Evolutionary conservation across 2,329 filamentous ascomycete genomes (phyloP).

Genomic region (Cryphonectria naterciae): DNA sequence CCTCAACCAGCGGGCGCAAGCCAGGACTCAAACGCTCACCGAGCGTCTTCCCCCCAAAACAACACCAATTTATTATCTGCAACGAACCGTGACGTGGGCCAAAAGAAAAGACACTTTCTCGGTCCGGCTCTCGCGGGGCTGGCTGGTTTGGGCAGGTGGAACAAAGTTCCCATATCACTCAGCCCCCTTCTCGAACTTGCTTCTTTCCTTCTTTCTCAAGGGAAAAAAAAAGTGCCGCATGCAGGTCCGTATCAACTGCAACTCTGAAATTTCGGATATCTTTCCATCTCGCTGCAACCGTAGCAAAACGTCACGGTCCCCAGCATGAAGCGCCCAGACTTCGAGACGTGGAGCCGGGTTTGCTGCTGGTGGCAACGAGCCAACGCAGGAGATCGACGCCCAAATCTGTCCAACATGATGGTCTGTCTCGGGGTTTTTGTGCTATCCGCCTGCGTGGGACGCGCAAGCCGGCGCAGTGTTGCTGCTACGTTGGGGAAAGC

Average conservation of each 20-base stretch:
- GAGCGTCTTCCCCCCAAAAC: neutral
- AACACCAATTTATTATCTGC: neutral
- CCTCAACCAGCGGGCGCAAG: neutral
- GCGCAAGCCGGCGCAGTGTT: constrained; percentile 11
- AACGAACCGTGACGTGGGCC: neutral
- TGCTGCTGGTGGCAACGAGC: neutral
- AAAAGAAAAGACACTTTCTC: neutral
- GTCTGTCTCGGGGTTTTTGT: constrained; percentile 1
- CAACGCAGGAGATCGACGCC: neutral
- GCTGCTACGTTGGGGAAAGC: constrained; percentile 6
- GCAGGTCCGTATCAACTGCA: neutral
- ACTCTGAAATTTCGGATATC: neutral
- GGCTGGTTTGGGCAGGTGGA: constrained; percentile 22
- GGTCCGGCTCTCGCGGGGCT: constrained; percentile 16
- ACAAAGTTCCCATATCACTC: neutral
- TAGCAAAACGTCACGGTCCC: neutral
- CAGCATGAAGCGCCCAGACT: neutral
- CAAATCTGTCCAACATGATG: neutral
- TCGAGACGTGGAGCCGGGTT: neutral
- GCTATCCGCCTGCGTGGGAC: constrained; percentile 9
- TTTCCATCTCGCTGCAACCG: neutral
- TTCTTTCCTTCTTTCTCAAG: neutral
- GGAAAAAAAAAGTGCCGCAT: neutral
- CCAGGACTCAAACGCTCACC: constrained; percentile 2
- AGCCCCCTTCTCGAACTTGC: constrained; percentile 15